Evolutionary conservation across 2,329 filamentous ascomycete genomes (phyloP).

Genomic region (Penicillium sp.): DNA sequence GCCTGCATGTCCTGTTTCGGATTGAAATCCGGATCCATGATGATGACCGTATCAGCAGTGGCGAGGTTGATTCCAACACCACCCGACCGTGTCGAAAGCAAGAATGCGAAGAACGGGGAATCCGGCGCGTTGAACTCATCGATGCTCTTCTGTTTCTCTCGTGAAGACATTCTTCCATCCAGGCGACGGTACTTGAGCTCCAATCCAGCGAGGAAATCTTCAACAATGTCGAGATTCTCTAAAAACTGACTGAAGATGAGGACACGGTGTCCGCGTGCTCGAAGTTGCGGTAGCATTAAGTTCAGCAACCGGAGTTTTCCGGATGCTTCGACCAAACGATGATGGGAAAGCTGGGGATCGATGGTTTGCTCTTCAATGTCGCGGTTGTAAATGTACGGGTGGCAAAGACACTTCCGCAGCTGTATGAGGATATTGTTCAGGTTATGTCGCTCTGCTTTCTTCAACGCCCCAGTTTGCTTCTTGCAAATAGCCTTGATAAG

Average conservation of each 20-base stretch:
- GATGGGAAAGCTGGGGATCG: conserved; percentile 54
- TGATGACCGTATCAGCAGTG: conserved; percentile 94
- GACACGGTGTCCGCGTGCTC: conserved; percentile 76
- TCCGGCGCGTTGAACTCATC: conserved; percentile 83
- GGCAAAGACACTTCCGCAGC: conserved; percentile 84
- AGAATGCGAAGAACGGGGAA: conserved; percentile 76
- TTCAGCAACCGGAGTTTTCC: conserved; percentile 78
- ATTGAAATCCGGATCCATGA: conserved; percentile 94
- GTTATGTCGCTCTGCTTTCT: conserved; percentile 63
- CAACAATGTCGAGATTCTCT: conserved; percentile 73
- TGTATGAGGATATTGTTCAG: conserved; percentile 94
- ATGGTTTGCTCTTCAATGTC: conserved; percentile 76
- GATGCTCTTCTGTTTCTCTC: conserved; percentile 89
- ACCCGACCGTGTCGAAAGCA: conserved; percentile 86
- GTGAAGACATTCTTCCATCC: conserved; percentile 69
- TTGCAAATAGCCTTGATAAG: conserved; percentile 77
- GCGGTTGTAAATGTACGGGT: conserved; percentile 87
- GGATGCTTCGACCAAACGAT: conserved; percentile 82
- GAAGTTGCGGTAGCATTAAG: conserved; percentile 76
- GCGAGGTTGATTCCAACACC: conserved; percentile 97
- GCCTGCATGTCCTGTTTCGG: conserved; percentile 97
- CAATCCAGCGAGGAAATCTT: conserved; percentile 78
- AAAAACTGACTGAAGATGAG: conserved; percentile 95
- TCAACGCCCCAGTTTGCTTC: conserved; percentile 54
- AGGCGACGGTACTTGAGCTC: conserved; percentile 67